Evolutionary conservation across 805 yeast genomes (phyloP).

Genomic region (Wickerhamiella sorbophila): DNA sequence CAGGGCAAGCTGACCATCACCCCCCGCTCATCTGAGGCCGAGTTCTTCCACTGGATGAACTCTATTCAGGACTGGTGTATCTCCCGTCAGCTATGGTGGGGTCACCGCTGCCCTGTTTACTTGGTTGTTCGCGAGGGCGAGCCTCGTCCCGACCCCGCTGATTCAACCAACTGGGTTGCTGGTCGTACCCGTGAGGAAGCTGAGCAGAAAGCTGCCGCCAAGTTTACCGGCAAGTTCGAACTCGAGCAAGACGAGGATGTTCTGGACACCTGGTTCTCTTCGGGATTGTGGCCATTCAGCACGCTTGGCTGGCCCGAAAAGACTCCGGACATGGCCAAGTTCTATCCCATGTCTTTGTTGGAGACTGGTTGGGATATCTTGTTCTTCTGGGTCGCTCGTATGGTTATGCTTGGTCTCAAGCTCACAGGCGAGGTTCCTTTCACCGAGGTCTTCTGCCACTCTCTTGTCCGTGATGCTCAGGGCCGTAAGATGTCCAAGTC

Average conservation of each 20-base stretch:
- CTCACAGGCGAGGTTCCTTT: constrained; percentile 86
- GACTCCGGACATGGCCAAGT: constrained; percentile 59
- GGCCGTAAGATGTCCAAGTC: constrained; percentile 98
- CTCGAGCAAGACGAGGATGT: constrained; percentile 96
- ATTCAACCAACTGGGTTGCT: constrained; percentile 77
- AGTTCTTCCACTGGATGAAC: constrained; percentile 89
- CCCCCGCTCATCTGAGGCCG: constrained; percentile 84
- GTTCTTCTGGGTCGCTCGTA: constrained; percentile 97
- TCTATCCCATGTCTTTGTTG: constrained; percentile 83
- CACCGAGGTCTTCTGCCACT: constrained; percentile 94
- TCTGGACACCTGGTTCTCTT: constrained; percentile 96
- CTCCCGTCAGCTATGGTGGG: constrained; percentile 91
- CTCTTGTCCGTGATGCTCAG: constrained; percentile 96
- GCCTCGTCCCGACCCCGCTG: constrained; percentile 40
- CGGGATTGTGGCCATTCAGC: constrained; percentile 96
- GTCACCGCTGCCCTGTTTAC: constrained; percentile 96
- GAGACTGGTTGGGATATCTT: constrained; percentile 99
- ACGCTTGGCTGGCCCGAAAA: constrained; percentile 91
- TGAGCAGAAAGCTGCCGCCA: constrained; percentile 55
- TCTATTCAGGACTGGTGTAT: constrained; percentile 99
- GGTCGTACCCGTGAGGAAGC: constrained; percentile 82
- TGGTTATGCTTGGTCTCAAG: constrained; percentile 84
- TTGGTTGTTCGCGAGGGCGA: constrained; percentile 65
- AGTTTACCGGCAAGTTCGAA: constrained; percentile 53
- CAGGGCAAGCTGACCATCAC: constrained; percentile 65